Evolutionary conservation across 2,329 filamentous ascomycete species (phyloP).

Genomic region (Chaetomium sp.): DNA sequence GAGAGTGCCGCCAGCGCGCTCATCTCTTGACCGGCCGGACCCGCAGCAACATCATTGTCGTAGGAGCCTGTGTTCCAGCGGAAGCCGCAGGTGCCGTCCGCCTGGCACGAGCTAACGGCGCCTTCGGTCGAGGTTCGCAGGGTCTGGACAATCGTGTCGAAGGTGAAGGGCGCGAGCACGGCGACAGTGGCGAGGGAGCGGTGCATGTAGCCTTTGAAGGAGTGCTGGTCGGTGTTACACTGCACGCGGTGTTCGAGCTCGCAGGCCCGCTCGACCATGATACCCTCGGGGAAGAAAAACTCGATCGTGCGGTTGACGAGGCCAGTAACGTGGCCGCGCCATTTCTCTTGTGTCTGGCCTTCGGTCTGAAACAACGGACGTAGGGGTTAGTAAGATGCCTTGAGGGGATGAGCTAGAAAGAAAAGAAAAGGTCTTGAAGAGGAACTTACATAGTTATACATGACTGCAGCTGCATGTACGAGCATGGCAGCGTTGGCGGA

Average conservation of each 20-base stretch:
- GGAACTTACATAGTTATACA: conserved; percentile 52
- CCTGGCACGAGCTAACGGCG: conserved; percentile 42
- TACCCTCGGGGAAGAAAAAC: conserved; percentile 29
- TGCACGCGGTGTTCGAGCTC: conserved; percentile 41
- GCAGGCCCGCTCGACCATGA: conserved; percentile 46
- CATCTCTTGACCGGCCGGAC: conserved; percentile 49
- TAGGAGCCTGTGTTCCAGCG: conserved; percentile 41
- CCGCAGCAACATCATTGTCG: conserved; percentile 43
- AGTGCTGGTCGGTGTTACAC: conserved; percentile 53
- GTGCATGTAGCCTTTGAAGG: conserved; percentile 52
- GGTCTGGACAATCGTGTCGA: conserved; percentile 32
- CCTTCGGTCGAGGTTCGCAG: conserved; percentile 42
- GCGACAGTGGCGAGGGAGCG: conserved; percentile 44
- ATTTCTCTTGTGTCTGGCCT: conserved; percentile 33
- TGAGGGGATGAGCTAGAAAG: not conserved
- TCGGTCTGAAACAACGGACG: conserved; percentile 33
- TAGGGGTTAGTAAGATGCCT: not conserved
- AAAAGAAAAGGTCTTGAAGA: no score
- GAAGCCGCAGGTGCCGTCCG: conserved; percentile 42
- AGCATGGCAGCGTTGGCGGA: conserved; percentile 56
- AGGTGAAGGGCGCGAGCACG: conserved; percentile 11
- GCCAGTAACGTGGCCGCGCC: conserved; percentile 45
- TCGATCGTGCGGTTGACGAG: conserved; percentile 36
- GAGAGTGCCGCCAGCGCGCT: conserved; percentile 44
- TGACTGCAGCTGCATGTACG: conserved; percentile 52